phyloP scores from a whole-genome alignment of 371 early-diverging fungal genomes.

The Mortierella sp. region DNA sequence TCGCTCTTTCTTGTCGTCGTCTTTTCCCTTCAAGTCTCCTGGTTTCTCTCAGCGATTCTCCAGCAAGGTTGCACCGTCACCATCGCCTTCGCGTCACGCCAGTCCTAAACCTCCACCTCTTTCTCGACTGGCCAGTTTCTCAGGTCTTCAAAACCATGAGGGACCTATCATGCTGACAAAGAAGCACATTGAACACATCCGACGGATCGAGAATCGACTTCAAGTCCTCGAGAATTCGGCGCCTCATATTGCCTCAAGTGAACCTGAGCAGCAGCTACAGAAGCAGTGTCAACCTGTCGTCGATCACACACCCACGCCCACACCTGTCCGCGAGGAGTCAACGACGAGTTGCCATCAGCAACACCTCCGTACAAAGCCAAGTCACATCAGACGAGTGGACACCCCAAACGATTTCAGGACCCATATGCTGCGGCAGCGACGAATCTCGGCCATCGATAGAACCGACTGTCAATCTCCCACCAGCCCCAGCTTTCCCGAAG shows the following conservation, averaged over 20 bases:
- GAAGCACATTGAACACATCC: background rate
- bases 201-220: background rate
- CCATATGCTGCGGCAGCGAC: background rate
- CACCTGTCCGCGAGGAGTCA: background rate
- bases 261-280: background rate
- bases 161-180: background rate
- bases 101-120: background rate
- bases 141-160: background rate
- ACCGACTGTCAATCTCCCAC: background rate
- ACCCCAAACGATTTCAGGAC: background rate
- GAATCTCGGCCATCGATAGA: background rate
- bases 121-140: background rate
- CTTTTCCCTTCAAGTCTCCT: background rate
- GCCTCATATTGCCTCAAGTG: background rate
- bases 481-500: background rate
- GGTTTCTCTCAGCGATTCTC: background rate
- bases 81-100: background rate
- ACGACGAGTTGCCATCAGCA: background rate
- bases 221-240: background rate
- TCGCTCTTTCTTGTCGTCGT: slow-evolving; percentile 6
- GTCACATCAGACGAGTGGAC: background rate
- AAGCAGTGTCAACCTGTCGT: background rate
- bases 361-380: background rate
- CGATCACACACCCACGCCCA: background rate
- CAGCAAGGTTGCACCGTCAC: background rate